These are phyloP conservation scores for Dryadomyces sulphureus DNA, from an alignment of 2,329 filamentous ascomycete species.

Conservation along the genomic window DNA sequence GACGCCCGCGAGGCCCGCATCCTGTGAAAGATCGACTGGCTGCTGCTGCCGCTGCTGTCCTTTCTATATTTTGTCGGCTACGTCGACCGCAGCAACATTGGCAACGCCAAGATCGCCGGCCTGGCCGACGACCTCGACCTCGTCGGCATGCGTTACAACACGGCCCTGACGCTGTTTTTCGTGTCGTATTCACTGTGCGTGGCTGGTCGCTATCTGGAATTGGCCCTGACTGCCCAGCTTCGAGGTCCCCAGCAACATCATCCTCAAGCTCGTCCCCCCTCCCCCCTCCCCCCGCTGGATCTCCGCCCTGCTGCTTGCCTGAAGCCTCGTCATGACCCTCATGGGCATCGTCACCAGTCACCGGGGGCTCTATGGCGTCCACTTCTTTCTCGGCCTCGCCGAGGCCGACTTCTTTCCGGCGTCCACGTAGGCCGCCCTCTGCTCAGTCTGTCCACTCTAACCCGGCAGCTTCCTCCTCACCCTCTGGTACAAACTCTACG, in stretches of 20 bases:
- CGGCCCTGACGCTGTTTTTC: constrained; percentile 11
- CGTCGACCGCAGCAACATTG: constrained; percentile 11
- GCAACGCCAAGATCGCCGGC: constrained; percentile 9
- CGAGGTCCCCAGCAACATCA: not conserved
- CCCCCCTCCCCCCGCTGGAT: constrained; percentile 24
- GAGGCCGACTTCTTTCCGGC: constrained; percentile 38
- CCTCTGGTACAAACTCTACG: constrained; percentile 7
- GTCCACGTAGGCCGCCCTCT: constrained; percentile 12
- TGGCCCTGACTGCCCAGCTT: not conserved
- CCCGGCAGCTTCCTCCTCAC: constrained; percentile 4
- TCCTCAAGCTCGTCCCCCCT: constrained; percentile 15
- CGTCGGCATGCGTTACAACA: constrained; percentile 8
- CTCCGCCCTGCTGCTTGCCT: constrained; percentile 23
- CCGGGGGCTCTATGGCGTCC: constrained; percentile 24
- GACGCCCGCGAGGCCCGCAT: constrained; percentile 5
- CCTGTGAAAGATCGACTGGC: constrained; percentile 8
- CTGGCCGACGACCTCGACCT: constrained; percentile 7
- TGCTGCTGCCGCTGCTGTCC: constrained; percentile 7
- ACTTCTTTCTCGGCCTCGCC: constrained; percentile 31
- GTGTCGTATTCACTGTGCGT: constrained; percentile 7
- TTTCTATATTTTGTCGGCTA: constrained; percentile 9
- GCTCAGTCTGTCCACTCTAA: not conserved
- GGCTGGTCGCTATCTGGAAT: too few relatives aligned
- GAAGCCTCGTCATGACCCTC: constrained; percentile 22
- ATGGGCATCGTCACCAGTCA: constrained; percentile 30